Evolutionary conservation across 2,329 filamentous ascomycete genomes (phyloP).

Genomic region (Drechslerella coelobrocha): DNA sequence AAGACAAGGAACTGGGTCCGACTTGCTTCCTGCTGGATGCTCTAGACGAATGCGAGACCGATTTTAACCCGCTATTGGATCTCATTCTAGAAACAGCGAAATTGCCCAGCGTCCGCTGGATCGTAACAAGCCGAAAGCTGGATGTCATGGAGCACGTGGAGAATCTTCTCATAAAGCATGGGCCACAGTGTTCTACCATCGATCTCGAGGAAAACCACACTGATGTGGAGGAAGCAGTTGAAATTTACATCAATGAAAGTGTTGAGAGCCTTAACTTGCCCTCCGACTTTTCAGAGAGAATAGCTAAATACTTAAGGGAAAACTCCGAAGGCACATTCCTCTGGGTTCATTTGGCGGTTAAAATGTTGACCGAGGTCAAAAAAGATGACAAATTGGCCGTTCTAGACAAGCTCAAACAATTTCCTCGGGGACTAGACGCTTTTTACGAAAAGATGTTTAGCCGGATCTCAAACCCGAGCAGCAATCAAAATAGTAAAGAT

Average conservation of each 20-base stretch:
- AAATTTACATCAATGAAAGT: background rate
- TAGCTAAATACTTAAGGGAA: background rate
- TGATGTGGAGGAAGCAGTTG: background rate
- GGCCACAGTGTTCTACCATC: background rate
- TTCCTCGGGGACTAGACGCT: slow-evolving; percentile 2
- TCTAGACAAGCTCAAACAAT: background rate
- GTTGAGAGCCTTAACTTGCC: background rate
- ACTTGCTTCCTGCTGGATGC: no score
- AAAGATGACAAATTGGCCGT: background rate
- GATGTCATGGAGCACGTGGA: no score
- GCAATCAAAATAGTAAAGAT: no score
- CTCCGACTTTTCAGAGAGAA: background rate
- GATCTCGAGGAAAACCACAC: slow-evolving; percentile 5
- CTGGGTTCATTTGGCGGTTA: slow-evolving; percentile 5
- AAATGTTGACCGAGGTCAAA: background rate
- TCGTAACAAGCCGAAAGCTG: slow-evolving; percentile 3
- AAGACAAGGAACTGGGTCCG: background rate
- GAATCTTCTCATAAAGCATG: background rate
- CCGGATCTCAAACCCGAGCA: slow-evolving; percentile 3
- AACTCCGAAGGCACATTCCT: slow-evolving; percentile 15
- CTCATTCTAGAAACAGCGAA: background rate
- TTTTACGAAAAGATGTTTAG: slow-evolving; percentile 12
- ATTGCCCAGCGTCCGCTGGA: background rate
- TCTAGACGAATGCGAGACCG: no score
- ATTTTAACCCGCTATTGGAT: background rate